A percentile compares a stretch with the other conserved stretches of the same genome.
Evolutionary conservation across 164 flowering plant species (phyloP).

Genomic region (Aristolochia californica): DNA sequence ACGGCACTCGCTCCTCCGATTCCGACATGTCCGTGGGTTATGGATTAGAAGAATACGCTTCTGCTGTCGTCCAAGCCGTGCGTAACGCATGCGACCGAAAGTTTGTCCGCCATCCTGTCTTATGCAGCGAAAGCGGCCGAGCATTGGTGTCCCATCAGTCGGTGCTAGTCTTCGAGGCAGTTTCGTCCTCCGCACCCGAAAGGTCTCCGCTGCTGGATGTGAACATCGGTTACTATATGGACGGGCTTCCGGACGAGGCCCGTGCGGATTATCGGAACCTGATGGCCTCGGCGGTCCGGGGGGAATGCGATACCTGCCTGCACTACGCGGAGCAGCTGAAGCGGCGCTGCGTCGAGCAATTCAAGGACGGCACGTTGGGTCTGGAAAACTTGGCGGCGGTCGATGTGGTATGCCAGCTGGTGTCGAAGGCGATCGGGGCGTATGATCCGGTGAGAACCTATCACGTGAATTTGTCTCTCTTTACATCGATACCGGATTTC

Average conservation of each 20-base stretch:
- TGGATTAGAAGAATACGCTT: slow-evolving; percentile 70
- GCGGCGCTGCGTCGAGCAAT: slow-evolving; percentile 70
- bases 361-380: slow-evolving; percentile 69
- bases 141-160: slow-evolving; percentile 98
- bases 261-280: slow-evolving; percentile 48
- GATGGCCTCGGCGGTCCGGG: slow-evolving; percentile 35
- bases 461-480: slow-evolving; percentile 83
- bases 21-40: slow-evolving; percentile 86
- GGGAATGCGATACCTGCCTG: slow-evolving; percentile 55
- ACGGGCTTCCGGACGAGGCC: slow-evolving; percentile 51
- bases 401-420: slow-evolving; percentile 64
- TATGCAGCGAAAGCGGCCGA: slow-evolving; percentile 94
- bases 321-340: slow-evolving; percentile 65
- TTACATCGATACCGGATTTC: slow-evolving; percentile 90
- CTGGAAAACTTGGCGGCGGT: slow-evolving; percentile 82
- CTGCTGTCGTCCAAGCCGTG: slow-evolving; percentile 64
- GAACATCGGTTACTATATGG: slow-evolving; percentile 26
- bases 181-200: slow-evolving; percentile 22
- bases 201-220: slow-evolving; percentile 12
- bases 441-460: slow-evolving; percentile 51
- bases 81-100: slow-evolving; percentile 57
- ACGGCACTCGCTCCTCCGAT: slow-evolving; percentile 63
- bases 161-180: slow-evolving; percentile 73
- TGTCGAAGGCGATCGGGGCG: slow-evolving; percentile 42
- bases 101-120: slow-evolving; percentile 67